phyloP scores from a whole-genome alignment of 2,329 filamentous ascomycete genomes.

The Venturia effusa region DNA sequence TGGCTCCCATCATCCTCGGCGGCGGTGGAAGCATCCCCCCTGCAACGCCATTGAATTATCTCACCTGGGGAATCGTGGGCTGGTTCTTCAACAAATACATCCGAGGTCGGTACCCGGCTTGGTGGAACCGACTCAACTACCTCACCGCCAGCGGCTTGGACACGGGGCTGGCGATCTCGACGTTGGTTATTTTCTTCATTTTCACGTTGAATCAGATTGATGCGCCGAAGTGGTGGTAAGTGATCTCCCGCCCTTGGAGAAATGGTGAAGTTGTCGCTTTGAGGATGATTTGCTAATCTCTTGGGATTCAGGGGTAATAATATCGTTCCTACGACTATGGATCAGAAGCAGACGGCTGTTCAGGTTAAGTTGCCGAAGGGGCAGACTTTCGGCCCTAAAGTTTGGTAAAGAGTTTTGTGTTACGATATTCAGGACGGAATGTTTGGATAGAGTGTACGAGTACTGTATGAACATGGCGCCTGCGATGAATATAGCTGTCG shows the following conservation, averaged over 20 bases:
- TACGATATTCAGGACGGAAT: not conserved
- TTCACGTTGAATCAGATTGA: slow-evolving; percentile 18
- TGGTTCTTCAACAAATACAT: slow-evolving; percentile 20
- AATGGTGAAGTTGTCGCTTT: too few relatives aligned
- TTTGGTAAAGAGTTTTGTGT: not conserved
- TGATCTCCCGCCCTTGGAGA: too few relatives aligned
- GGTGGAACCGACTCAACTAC: slow-evolving; percentile 18
- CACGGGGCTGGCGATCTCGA: slow-evolving; percentile 18
- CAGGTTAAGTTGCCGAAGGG: slow-evolving; percentile 5
- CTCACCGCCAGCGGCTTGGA: slow-evolving; percentile 17
- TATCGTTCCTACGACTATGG: slow-evolving; percentile 9
- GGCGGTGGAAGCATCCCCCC: slow-evolving; percentile 49
- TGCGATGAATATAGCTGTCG: too few relatives aligned
- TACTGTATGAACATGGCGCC: too few relatives aligned
- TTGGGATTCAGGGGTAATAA: slow-evolving; percentile 6
- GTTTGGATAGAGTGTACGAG: not conserved
- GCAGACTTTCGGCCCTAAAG: slow-evolving; percentile 8
- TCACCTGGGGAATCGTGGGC: slow-evolving; percentile 19
- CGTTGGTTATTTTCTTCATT: slow-evolving; percentile 20
- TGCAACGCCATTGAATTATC: slow-evolving; percentile 17
- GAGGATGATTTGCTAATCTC: slow-evolving; percentile 5
- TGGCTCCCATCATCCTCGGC: slow-evolving; percentile 54
- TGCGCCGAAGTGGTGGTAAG: slow-evolving; percentile 21
- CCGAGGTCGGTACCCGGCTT: slow-evolving; percentile 15
- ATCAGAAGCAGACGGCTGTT: slow-evolving; percentile 9